Evolutionary conservation across 805 yeast species (phyloP).

Genomic region (Tetrapisispora pingtungensis): DNA sequence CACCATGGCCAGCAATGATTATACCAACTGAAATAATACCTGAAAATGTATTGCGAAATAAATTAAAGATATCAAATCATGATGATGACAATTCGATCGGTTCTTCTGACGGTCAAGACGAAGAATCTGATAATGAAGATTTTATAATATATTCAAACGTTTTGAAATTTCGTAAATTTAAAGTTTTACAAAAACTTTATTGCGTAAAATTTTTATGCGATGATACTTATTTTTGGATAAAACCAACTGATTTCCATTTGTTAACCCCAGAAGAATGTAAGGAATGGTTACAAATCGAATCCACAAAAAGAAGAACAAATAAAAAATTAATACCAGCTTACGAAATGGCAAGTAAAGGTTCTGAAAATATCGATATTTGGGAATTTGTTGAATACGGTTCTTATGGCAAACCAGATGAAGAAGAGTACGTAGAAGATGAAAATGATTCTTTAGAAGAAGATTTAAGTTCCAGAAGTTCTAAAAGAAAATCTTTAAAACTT

Average conservation of each 20-base stretch:
- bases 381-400: constrained; percentile 30
- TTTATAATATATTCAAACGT: constrained; percentile 18
- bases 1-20: constrained; percentile 88
- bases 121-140: constrained; percentile 10
- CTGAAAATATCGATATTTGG: constrained; percentile 26
- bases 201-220: constrained; percentile 29
- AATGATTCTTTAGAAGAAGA: constrained; percentile 17
- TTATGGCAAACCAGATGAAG: constrained; percentile 22
- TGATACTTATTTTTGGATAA: constrained; percentile 29
- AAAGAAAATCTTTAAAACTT: constrained; percentile 12
- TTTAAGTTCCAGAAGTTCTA: constrained; percentile 7
- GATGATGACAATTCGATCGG: background rate
- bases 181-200: constrained; percentile 12
- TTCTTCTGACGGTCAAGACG: constrained; percentile 1
- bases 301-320: constrained; percentile 39
- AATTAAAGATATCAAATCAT: constrained; percentile 4
- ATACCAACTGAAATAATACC: constrained; percentile 55
- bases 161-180: constrained; percentile 20
- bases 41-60: constrained; percentile 35
- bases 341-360: constrained; percentile 38
- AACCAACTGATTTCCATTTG: constrained; percentile 16
- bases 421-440: constrained; percentile 26
- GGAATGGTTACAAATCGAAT: constrained; percentile 14
- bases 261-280: constrained; percentile 17
- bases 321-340: constrained; percentile 39